Conservation (phyloP, 495 filamentous ascomycete species). For the Aspergillus funiculosus region DNA sequence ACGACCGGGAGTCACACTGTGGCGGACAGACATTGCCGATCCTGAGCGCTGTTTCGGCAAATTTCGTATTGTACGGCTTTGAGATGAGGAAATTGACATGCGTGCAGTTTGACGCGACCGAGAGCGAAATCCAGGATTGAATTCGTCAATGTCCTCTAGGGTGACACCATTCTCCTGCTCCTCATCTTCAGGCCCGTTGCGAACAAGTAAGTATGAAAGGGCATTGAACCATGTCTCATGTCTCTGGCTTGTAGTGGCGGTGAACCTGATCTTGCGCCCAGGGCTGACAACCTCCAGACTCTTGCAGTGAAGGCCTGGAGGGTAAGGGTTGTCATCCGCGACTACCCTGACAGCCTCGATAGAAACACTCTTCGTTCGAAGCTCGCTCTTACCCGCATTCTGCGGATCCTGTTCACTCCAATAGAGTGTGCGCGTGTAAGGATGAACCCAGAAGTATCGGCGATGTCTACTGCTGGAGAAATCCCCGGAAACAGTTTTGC, state of each 20-base stretch:
- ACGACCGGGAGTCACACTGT: slow-evolving; percentile 37
- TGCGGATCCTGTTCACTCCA: slow-evolving; percentile 92
- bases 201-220: slow-evolving; percentile 82
- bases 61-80: slow-evolving; percentile 62
- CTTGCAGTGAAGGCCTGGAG: slow-evolving; percentile 89
- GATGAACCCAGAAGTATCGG: slow-evolving; percentile 98
- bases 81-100: slow-evolving; percentile 77
- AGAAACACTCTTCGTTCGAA: slow-evolving; percentile 88
- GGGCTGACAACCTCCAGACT: slow-evolving; percentile 87
- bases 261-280: slow-evolving; percentile 82
- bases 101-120: slow-evolving; percentile 50
- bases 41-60: slow-evolving; percentile 45
- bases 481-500: slow-evolving; percentile 77
- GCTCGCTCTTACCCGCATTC: slow-evolving; percentile 64
- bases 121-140: slow-evolving; percentile 67
- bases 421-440: slow-evolving; percentile 93
- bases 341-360: slow-evolving; percentile 92
- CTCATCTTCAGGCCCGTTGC: slow-evolving; percentile 56
- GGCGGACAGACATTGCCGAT: slow-evolving; percentile 44
- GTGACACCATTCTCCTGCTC: slow-evolving; percentile 59
- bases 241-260: slow-evolving; percentile 83
- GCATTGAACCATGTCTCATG: slow-evolving; percentile 99
- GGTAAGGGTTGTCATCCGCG: slow-evolving; percentile 93
- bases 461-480: slow-evolving; percentile 85
- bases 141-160: slow-evolving; percentile 78